phyloP scores from a whole-genome alignment of 176 grass and related monocot genomes.

The Cocos nucifera region DNA sequence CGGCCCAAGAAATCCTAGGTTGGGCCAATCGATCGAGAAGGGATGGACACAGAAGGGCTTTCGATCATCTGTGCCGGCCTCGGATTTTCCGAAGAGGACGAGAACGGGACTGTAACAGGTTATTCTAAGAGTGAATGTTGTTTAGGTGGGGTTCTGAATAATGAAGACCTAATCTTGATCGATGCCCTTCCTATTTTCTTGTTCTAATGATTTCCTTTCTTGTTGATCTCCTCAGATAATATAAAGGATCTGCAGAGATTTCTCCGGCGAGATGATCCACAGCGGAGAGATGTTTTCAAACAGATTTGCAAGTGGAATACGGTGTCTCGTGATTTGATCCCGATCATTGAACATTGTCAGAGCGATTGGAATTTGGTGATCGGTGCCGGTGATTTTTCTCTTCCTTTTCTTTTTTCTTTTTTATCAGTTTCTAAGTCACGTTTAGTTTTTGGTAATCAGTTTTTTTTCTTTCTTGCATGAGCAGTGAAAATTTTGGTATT shows the following conservation, averaged over 20 bases:
- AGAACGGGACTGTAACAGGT: slow-evolving; percentile 36
- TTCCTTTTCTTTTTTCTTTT: slow-evolving; percentile 2
- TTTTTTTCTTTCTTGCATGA: not conserved
- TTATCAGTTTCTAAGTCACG: not conserved
- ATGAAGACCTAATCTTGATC: not conserved
- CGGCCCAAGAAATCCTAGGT: not conserved
- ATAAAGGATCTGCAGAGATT: slow-evolving; percentile 78
- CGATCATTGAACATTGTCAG: slow-evolving; percentile 77
- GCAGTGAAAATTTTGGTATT: slow-evolving; percentile 96
- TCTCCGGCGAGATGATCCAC: slow-evolving; percentile 63
- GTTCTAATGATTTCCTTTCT: too few relatives aligned
- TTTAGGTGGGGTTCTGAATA: slow-evolving; percentile 34
- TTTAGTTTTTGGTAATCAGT: too few relatives aligned
- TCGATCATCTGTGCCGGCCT: slow-evolving; percentile 37
- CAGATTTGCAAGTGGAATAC: slow-evolving; percentile 88
- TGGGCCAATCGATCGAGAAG: not conserved
- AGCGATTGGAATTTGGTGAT: slow-evolving; percentile 61
- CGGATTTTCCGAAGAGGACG: slow-evolving; percentile 36
- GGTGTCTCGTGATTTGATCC: slow-evolving; percentile 63
- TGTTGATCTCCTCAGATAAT: slow-evolving; percentile 38
- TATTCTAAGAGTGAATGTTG: slow-evolving; percentile 66
- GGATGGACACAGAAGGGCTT: slow-evolving; percentile 21
- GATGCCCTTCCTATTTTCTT: too few relatives aligned
- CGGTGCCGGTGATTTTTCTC: slow-evolving; percentile 35
- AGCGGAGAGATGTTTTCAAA: slow-evolving; percentile 68